Evolutionary conservation across 495 filamentous ascomycete genomes (phyloP).

Genomic region (Tuber microsphaerosporum): DNA sequence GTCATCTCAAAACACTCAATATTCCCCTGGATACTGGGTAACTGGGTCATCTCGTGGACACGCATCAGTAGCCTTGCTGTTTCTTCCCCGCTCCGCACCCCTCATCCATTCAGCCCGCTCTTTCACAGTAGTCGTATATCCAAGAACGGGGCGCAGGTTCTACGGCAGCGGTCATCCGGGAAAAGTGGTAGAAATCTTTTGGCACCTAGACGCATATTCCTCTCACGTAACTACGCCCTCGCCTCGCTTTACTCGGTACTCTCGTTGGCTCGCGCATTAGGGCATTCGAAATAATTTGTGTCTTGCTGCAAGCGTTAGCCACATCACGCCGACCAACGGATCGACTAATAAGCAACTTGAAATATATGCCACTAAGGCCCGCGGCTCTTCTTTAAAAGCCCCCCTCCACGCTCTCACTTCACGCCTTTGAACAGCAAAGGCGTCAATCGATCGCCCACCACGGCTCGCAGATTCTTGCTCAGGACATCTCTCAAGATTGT

Average conservation of each 20-base stretch:
- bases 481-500: constrained; percentile 40
- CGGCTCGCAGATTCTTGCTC: constrained; percentile 40
- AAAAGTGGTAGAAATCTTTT: constrained; percentile 15
- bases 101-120: constrained; percentile 8
- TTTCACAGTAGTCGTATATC: constrained; percentile 8
- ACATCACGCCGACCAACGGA: constrained; percentile 19
- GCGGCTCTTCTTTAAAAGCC: constrained; percentile 32
- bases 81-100: constrained; percentile 17
- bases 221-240: constrained; percentile 12
- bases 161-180: constrained; percentile 11
- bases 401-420: constrained; percentile 15
- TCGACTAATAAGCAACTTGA: constrained; percentile 12
- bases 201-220: constrained; percentile 20
- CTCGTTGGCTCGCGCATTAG: constrained; percentile 15
- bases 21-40: constrained; percentile 5
- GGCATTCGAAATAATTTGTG: constrained; percentile 20
- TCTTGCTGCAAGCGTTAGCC: constrained; percentile 14
- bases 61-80: constrained; percentile 15
- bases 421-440: constrained; percentile 37
- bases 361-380: constrained; percentile 22
- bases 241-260: constrained; percentile 30
- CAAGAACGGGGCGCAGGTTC: constrained; percentile 20
- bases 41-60: constrained; percentile 12
- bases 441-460: constrained; percentile 26
- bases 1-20: constrained; percentile 16